These are phyloP conservation scores for Pugionium cornutum DNA, from an alignment of 345 rosid genomes.

Conservation along the genomic window DNA sequence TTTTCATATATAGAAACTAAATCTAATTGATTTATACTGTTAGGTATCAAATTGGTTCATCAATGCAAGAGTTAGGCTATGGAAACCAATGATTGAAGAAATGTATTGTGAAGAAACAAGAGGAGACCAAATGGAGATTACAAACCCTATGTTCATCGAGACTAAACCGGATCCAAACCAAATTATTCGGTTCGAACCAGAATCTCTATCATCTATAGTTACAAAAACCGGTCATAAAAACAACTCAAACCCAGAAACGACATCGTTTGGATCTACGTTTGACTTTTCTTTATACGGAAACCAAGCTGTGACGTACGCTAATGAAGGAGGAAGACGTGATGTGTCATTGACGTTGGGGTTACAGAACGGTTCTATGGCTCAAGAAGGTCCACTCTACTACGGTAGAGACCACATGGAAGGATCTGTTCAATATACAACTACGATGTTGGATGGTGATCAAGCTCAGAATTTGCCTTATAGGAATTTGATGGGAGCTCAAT, in stretches of 20 bases:
- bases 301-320: slow-evolving; percentile 42
- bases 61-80: slow-evolving; percentile 97
- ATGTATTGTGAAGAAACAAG: slow-evolving; percentile 91
- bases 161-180: slow-evolving; percentile 72
- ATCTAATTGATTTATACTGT: no score
- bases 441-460: slow-evolving; percentile 73
- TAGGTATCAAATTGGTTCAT: slow-evolving; percentile 86
- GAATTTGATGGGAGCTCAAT: slow-evolving; percentile 94
- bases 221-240: slow-evolving; percentile 43
- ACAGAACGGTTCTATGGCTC: slow-evolving; percentile 60
- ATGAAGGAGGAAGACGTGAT: slow-evolving; percentile 49
- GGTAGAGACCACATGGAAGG: slow-evolving; percentile 81
- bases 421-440: slow-evolving; percentile 62
- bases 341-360: slow-evolving; percentile 95
- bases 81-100: slow-evolving; percentile 99
- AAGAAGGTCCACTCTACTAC: slow-evolving; percentile 73
- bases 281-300: slow-evolving; percentile 73
- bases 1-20: no score
- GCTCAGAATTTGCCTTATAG: slow-evolving; percentile 86
- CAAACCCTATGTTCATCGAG: slow-evolving; percentile 43
- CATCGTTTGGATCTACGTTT: slow-evolving; percentile 38
- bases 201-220: slow-evolving; percentile 84
- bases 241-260: slow-evolving; percentile 28
- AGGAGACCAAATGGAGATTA: slow-evolving; percentile 51
- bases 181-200: slow-evolving; percentile 75